Percentiles rank a stretch among this genome's conserved stretches.
These are phyloP conservation scores for Aspergillus viridinutans DNA, from an alignment of 2,329 filamentous ascomycete species.

Conservation along the genomic window DNA sequence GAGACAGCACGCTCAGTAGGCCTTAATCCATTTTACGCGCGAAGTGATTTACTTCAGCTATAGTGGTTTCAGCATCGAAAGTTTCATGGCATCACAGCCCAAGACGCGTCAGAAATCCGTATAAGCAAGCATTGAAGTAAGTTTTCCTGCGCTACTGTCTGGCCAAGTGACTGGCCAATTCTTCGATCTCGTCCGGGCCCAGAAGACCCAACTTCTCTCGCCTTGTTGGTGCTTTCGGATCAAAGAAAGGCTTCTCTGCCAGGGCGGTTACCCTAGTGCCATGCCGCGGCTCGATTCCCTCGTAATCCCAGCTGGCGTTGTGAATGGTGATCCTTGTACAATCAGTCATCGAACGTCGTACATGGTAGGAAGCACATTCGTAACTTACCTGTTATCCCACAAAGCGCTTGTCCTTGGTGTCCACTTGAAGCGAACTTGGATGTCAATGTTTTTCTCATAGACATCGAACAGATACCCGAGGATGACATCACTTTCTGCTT, in stretches of 20 bases:
- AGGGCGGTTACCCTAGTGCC: slow-evolving; percentile 68
- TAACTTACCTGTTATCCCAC: slow-evolving; percentile 63
- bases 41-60: background rate
- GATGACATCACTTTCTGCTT: slow-evolving; percentile 64
- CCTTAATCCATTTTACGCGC: background rate
- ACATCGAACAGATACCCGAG: slow-evolving; percentile 64
- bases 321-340: slow-evolving; percentile 62
- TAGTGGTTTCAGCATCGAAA: background rate
- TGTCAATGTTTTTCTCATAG: slow-evolving; percentile 66
- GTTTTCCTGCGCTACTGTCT: background rate
- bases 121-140: background rate
- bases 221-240: slow-evolving; percentile 60
- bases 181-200: slow-evolving; percentile 49
- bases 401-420: slow-evolving; percentile 62
- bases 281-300: slow-evolving; percentile 62
- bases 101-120: background rate
- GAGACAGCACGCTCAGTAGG: background rate
- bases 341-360: background rate
- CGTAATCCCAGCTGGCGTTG: slow-evolving; percentile 71
- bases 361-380: background rate
- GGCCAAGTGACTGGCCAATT: slow-evolving; percentile 8
- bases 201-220: slow-evolving; percentile 63
- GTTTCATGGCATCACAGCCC: background rate
- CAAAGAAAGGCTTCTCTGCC: slow-evolving; percentile 68
- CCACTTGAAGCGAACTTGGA: slow-evolving; percentile 69